Base-by-base conservation (phyloP, 179 eudicot genomes). In the Sideroxylon spinosum region DNA sequence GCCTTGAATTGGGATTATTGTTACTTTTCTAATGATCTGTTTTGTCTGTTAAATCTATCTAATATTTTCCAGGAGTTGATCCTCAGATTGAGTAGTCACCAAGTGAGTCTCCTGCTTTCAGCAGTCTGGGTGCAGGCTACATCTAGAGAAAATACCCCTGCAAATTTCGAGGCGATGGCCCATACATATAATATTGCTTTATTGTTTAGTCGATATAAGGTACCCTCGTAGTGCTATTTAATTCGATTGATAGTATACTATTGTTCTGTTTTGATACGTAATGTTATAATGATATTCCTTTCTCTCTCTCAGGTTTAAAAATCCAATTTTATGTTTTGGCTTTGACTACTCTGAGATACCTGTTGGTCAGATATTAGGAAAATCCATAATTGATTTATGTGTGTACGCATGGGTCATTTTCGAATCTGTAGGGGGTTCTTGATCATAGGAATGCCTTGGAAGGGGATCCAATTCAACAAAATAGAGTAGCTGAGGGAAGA, bases 41-140 rank as follows among this genome's bases (percentile, higher is more conserved):
- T 69, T 26, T 82, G 55, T 26, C 20, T 69, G 22, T 66, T 71
- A 44, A n/a, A 9, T 26, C 49, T 29, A 9, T 56, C 9, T 52
- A 63, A 80, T 28, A 62, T 66, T 81, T 26, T 81, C 23, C 83
- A 93, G 98, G 92, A 86, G 73, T 78, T 73, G 81, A 82, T 86
- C 80, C 90, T 93, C 81, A 82, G 94, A 79, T 78, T 93, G 83
- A 93, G 98, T 82, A 88, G 92, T 74, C 94, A 92, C 82, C 97
- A 93, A 88, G 90, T 93, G 80, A 85, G 91, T 80, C 93, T 92
- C 77, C 81, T 92, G 82, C 97, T 93, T 81, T 92, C 97, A 32
- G 90, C 95, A 71, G 85, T 92, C 80, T 92, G 97, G 98, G 86
- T 87, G 85, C 97, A 93, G 83, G 94, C 93, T 75, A 81, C 86